Evolutionary conservation across 805 yeast genomes (phyloP).

Genomic region (Nakazawaea wyomingensis): DNA sequence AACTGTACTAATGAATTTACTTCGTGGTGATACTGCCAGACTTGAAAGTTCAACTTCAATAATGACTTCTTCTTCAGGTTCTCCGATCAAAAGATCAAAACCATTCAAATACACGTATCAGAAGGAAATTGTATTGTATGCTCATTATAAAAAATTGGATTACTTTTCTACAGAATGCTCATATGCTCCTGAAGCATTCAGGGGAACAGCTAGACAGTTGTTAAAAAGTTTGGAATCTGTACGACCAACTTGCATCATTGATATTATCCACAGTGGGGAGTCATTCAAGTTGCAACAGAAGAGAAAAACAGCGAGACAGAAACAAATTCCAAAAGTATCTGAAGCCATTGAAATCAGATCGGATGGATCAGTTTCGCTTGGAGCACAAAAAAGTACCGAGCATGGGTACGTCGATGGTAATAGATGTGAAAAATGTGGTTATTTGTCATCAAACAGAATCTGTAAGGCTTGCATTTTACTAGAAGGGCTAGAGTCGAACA

Average conservation of each 20-base stretch:
- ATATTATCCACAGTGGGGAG: conserved; percentile 93
- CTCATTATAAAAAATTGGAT: conserved; percentile 92
- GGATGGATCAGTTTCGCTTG: conserved; percentile 57
- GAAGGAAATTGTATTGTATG: conserved; percentile 94
- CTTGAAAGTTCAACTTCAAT: conserved; percentile 84
- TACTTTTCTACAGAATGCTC: conserved; percentile 97
- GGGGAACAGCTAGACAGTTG: conserved; percentile 94
- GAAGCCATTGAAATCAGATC: conserved; percentile 48
- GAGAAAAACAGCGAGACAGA: conserved; percentile 33
- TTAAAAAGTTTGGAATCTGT: conserved; percentile 87
- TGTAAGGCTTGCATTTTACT: conserved; percentile 92
- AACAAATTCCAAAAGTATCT: conserved; percentile 22
- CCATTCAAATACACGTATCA: conserved; percentile 96
- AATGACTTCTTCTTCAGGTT: conserved; percentile 74
- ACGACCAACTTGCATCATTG: conserved; percentile 90
- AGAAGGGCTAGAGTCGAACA: conserved; percentile 73
- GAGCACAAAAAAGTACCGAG: background rate
- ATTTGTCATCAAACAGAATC: conserved; percentile 77
- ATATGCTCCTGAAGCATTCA: conserved; percentile 96
- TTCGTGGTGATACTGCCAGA: conserved; percentile 95
- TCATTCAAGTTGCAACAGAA: conserved; percentile 61
- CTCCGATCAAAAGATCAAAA: conserved; percentile 89
- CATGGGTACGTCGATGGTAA: conserved; percentile 53
- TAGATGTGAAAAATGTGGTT: conserved; percentile 86
- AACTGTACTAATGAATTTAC: conserved; percentile 88